Evolutionary conservation across 768 basidiomycete genomes (phyloP), one percentile per base, ranked within the genome.

Genomic region (Calocybe cyanea): DNA sequence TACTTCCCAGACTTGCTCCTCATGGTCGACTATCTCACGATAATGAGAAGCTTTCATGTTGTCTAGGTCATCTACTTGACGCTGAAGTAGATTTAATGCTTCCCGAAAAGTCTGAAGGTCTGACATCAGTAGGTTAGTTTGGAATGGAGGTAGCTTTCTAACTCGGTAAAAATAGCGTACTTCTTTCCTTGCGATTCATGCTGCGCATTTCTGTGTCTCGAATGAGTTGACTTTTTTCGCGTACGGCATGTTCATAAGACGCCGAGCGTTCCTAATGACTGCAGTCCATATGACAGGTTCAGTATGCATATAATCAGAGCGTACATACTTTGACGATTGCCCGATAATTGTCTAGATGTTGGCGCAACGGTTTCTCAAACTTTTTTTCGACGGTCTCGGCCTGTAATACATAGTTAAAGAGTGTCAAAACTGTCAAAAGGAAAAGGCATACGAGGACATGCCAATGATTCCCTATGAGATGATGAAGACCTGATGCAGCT

Each of bases 1-100:
- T 11, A 81, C 79, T 56, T 93, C 83, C 94, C 94, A 97, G n/a
- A 92, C 86, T 63, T 95, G 85, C 55, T 94, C 91, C 66, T 96
- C 93, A 55, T 93, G 92, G 48, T 90, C 88, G 40, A 92, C 68
- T 43, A 95, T 92, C 56, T 92, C 85, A 52, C 85, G 78, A 57
- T 97, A 94, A 66, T 97, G 92, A 6, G 77, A 73, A 7, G 71
- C 78, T 59, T 94, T 95, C 45, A 97, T 69, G 43, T 80, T 80
- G 64, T 97, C 93, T 2, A 96, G 71, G 48, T 92, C 92, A 55
- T 95, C 91, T 0, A 97, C 92, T 63, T 95, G 92, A 32, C 81
- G 73, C 55, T 95, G 93, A 33, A 95, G 68, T 11, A 91, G 73
- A 20, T 78, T 63, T 28, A 96, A 68, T 15, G 92, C 90, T 66